These are phyloP conservation scores for Chalciporus sp. DNA, from an alignment of 1,284 basidiomycete genomes.

Conservation along the genomic window DNA sequence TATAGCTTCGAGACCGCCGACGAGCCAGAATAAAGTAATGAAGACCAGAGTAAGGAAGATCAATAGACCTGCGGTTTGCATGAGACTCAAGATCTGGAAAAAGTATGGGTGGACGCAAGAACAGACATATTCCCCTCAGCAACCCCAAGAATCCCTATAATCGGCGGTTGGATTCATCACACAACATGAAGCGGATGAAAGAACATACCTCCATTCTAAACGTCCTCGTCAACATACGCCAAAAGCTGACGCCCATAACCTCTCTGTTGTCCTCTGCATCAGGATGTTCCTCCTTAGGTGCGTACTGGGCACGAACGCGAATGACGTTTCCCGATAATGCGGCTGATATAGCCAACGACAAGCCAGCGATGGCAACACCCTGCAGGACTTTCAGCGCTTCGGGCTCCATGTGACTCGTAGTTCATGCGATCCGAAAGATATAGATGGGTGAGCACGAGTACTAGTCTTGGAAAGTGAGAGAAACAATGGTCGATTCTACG, in stretches of 20 bases:
- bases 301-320: not conserved
- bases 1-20: too few relatives aligned
- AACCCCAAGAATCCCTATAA: not conserved
- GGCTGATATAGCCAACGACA: not conserved
- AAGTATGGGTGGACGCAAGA: not conserved
- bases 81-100: not conserved
- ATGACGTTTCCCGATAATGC: not conserved
- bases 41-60: not conserved
- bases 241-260: not conserved
- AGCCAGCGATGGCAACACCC: too few relatives aligned
- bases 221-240: not conserved
- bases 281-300: not conserved
- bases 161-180: not conserved
- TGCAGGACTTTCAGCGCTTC: too few relatives aligned
- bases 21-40: not conserved
- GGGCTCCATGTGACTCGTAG: too few relatives aligned
- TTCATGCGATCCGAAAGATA: too few relatives aligned
- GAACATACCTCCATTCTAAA: not conserved
- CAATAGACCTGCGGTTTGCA: not conserved
- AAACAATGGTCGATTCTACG: too few relatives aligned
- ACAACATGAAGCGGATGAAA: too few relatives aligned
- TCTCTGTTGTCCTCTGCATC: not conserved
- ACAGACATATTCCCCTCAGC: not conserved
- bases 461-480: too few relatives aligned
- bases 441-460: too few relatives aligned